Evolutionary conservation across 768 basidiomycete genomes (phyloP).

Genomic region (Jaapia argillacea): DNA sequence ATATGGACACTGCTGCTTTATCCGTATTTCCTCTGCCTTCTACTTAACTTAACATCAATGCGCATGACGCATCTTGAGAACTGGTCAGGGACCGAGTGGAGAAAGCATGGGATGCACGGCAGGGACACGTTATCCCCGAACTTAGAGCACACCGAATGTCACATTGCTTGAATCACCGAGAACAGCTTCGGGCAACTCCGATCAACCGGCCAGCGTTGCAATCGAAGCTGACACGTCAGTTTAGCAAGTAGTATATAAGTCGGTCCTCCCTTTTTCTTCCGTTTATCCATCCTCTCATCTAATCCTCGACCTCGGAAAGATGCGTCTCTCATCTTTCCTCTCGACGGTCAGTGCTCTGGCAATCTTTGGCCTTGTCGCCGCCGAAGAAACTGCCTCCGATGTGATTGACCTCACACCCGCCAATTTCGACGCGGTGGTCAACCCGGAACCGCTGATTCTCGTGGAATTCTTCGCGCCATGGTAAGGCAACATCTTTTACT

Average conservation of each 20-base stretch:
- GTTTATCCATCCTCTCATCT: constrained; percentile 7
- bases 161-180: too few relatives aligned
- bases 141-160: too few relatives aligned
- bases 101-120: too few relatives aligned
- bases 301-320: constrained; percentile 26
- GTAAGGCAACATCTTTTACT: constrained; percentile 23
- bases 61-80: too few relatives aligned
- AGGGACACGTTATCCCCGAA: too few relatives aligned
- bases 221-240: constrained; percentile 42
- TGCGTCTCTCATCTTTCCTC: constrained; percentile 52
- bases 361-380: constrained; percentile 40
- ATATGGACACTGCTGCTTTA: too few relatives aligned
- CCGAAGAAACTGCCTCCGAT: constrained; percentile 58
- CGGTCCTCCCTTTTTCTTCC: constrained; percentile 7
- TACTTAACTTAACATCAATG: too few relatives aligned
- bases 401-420: constrained; percentile 67
- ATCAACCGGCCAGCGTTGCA: neutral
- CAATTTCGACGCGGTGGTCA: constrained; percentile 59
- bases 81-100: too few relatives aligned
- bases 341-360: constrained; percentile 42
- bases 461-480: constrained; percentile 96
- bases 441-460: constrained; percentile 62
- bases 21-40: too few relatives aligned
- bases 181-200: neutral
- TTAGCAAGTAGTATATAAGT: constrained; percentile 20